phyloP scores from a whole-genome alignment of 2,329 filamentous ascomycete species.

The Allantophomopsis lycopodina region DNA sequence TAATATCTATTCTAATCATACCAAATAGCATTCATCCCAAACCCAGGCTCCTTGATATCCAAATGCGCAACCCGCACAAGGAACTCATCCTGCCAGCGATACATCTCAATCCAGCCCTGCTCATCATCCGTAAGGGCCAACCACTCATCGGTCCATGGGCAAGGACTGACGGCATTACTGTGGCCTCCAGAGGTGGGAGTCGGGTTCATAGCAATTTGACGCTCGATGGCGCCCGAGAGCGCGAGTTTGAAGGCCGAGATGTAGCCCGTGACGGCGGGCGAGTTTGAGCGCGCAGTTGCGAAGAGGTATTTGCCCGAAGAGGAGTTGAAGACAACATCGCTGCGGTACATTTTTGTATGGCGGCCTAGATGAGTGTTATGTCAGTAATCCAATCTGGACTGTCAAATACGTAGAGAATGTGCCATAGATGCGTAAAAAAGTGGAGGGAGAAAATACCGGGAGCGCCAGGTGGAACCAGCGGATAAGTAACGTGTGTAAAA shows the following conservation, averaged over 20 bases:
- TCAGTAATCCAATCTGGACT: too few species aligned
- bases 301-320: constrained; percentile 64
- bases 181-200: constrained; percentile 81
- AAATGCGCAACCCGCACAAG: constrained; percentile 63
- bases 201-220: constrained; percentile 68
- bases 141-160: constrained; percentile 79
- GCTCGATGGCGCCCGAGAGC: constrained; percentile 56
- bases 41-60: constrained; percentile 74
- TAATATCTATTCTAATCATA: constrained; percentile 43
- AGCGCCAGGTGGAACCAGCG: constrained; percentile 61
- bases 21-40: constrained; percentile 96
- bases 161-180: constrained; percentile 76
- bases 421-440: too few species aligned
- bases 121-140: constrained; percentile 83
- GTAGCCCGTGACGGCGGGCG: constrained; percentile 64
- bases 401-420: too few species aligned
- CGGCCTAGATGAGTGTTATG: too few species aligned
- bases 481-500: constrained; percentile 64
- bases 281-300: constrained; percentile 70
- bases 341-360: constrained; percentile 53
- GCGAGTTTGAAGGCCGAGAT: constrained; percentile 66
- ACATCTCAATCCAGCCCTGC: constrained; percentile 77
- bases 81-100: constrained; percentile 74
- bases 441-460: constrained; percentile 12
- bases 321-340: constrained; percentile 68